These are phyloP conservation scores for Phaeoacremonium minimum DNA, from an alignment of 2,329 filamentous ascomycete species.

Conservation along the genomic window DNA sequence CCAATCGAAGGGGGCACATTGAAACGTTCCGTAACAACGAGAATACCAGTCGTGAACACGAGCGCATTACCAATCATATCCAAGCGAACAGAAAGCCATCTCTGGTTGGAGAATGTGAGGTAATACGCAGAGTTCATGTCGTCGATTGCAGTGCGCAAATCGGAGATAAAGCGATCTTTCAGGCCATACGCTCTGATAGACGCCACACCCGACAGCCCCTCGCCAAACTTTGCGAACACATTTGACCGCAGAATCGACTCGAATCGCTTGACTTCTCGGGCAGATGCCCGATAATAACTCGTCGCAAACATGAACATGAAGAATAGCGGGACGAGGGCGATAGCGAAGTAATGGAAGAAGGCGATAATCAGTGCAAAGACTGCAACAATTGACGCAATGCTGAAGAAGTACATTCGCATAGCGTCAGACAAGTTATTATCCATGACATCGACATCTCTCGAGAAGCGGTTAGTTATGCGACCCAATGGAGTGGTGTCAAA, in stretches of 20 bases:
- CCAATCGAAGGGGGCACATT: slow-evolving; percentile 78
- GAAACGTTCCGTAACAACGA: slow-evolving; percentile 90
- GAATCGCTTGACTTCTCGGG: slow-evolving; percentile 90
- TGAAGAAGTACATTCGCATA: slow-evolving; percentile 89
- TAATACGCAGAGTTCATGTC: slow-evolving; percentile 94
- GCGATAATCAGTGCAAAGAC: slow-evolving; percentile 89
- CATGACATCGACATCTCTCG: slow-evolving; percentile 93
- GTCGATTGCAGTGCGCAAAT: slow-evolving; percentile 72
- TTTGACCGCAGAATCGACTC: slow-evolving; percentile 83
- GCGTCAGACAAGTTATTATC: slow-evolving; percentile 87
- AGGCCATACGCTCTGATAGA: slow-evolving; percentile 89
- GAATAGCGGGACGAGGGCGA: slow-evolving; percentile 60
- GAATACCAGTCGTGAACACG: slow-evolving; percentile 82
- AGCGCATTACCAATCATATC: slow-evolving; percentile 80
- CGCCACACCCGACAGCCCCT: slow-evolving; percentile 78
- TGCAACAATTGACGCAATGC: slow-evolving; percentile 73
- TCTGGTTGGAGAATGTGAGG: slow-evolving; percentile 90
- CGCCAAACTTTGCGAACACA: slow-evolving; percentile 88
- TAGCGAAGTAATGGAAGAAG: slow-evolving; percentile 86
- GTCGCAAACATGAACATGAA: slow-evolving; percentile 77
- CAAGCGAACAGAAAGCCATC: slow-evolving; percentile 83
- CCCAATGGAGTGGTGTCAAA: slow-evolving; percentile 96
- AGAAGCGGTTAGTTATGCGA: slow-evolving; percentile 94
- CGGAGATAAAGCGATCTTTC: slow-evolving; percentile 66
- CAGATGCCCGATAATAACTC: slow-evolving; percentile 84